Conservation (phyloP, 73 alveolate genomes). For the Paramecium octaurelia region DNA sequence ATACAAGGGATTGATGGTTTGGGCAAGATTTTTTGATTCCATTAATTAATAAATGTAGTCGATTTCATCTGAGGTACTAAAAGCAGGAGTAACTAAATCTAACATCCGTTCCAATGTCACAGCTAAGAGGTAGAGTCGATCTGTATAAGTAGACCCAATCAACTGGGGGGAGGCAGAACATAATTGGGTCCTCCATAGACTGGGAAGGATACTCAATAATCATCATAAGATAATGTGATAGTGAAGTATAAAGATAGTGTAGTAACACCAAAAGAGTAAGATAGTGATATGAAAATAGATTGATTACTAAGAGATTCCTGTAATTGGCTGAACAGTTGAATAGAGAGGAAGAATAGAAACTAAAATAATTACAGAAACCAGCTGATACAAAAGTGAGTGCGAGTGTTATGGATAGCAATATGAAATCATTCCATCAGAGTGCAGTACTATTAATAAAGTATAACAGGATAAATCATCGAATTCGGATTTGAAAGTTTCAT, state of each 20-base stretch:
- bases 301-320: neutral
- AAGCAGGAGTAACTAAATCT: slow-evolving; percentile 45
- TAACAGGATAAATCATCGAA: slow-evolving; percentile 45
- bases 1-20: neutral
- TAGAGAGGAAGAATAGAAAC: neutral
- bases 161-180: slow-evolving; percentile 26
- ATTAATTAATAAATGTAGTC: neutral
- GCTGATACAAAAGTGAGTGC: slow-evolving; percentile 1
- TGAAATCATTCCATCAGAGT: slow-evolving; percentile 31
- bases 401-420: slow-evolving; percentile 29
- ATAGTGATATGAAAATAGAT: neutral
- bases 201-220: neutral
- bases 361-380: neutral
- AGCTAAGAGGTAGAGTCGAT: neutral
- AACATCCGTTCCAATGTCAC: neutral
- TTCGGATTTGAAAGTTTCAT: slow-evolving; percentile 44
- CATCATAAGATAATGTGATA: neutral
- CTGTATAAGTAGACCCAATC: neutral
- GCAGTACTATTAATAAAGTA: neutral
- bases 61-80: neutral
- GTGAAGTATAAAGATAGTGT: neutral
- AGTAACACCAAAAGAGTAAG: slow-evolving; percentile 43
- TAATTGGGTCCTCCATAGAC: slow-evolving; percentile 25
- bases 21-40: neutral
- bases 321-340: neutral